Evolutionary conservation across 495 filamentous ascomycete genomes (phyloP).

Genomic region (Neurospora africana): DNA sequence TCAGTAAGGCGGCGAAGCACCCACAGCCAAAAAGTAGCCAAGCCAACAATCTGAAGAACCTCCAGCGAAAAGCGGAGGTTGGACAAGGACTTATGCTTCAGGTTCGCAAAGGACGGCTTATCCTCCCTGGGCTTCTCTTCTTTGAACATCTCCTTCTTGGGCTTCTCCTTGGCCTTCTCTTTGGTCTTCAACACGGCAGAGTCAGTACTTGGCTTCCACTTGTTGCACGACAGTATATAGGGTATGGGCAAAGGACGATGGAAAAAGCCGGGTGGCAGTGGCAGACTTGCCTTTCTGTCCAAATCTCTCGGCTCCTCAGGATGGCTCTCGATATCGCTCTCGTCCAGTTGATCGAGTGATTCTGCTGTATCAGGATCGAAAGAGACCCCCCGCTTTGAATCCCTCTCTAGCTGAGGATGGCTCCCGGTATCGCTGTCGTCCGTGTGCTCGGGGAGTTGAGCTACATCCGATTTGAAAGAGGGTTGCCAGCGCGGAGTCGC

Average conservation of each 20-base stretch:
- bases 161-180: neutral
- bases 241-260: neutral
- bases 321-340: neutral
- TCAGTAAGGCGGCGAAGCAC: neutral
- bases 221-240: neutral
- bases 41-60: neutral
- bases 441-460: neutral
- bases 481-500: neutral
- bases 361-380: neutral
- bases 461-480: neutral
- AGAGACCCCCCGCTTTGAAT: neutral
- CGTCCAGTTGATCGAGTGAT: neutral
- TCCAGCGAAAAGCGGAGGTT: neutral
- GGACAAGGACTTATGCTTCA: neutral
- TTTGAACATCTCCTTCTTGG: too few species aligned
- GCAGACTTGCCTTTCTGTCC: neutral
- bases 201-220: neutral
- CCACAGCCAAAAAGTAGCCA: neutral
- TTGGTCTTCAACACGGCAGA: neutral
- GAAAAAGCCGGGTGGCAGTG: neutral
- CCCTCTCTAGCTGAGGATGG: neutral
- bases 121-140: too few species aligned
- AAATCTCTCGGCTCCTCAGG: neutral
- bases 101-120: neutral
- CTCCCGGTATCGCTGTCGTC: neutral